Base-by-base conservation (phyloP, 352 stramenopile species). In the Phytophthora brassicae region DNA sequence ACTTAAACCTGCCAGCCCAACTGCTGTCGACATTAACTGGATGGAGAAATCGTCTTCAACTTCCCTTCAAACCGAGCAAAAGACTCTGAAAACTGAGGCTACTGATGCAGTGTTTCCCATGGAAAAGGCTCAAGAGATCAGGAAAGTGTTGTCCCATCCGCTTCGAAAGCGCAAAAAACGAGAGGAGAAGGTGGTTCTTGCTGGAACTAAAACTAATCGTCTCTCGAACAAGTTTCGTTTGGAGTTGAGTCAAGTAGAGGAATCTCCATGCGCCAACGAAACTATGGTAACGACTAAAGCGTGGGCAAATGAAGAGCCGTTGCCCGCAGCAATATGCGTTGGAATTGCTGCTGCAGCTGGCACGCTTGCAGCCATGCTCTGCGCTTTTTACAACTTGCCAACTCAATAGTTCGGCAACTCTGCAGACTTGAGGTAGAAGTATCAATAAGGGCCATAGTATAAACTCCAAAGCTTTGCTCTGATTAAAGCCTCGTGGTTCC, bases 361-460 rank as follows among this genome's bases (percentile, higher is more conserved):
- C n/a, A 84, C 77, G 14, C 63, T 86, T 64, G 80, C 77, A 13
- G 80, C 75, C 13, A 70, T 79, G 43, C 72, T 89, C 7, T 88
- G 80, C 50, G 76, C 85, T 19, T 84, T 85, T 56, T 86, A 85
- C 66, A 84, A 65, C 22, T 86, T 39, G 75, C 49, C n/a, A 58
- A n/a, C 38, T 58, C 26, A 58, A 57, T 45, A 45, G 39, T 24
- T 45, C n/a, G n/a, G 13, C n/a, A 8, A 22, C 36, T 22, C 8
- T n/a, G 33, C 35, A 20, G 20, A 22, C 38, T 12, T 43, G 16
- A 23, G 36, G 16, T 43, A 43, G n/a, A 17, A 23, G 9, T 33
- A 11, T 16, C 13, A 43, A 43, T 43, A 43, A 43, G 22, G n/a
- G n/a, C n/a, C n/a, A n/a, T n/a, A n/a, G n/a, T n/a, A 31, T 31